Base-by-base conservation (phyloP, 2,329 filamentous ascomycete species). In the Aspergillus fumigatiaffinis region DNA sequence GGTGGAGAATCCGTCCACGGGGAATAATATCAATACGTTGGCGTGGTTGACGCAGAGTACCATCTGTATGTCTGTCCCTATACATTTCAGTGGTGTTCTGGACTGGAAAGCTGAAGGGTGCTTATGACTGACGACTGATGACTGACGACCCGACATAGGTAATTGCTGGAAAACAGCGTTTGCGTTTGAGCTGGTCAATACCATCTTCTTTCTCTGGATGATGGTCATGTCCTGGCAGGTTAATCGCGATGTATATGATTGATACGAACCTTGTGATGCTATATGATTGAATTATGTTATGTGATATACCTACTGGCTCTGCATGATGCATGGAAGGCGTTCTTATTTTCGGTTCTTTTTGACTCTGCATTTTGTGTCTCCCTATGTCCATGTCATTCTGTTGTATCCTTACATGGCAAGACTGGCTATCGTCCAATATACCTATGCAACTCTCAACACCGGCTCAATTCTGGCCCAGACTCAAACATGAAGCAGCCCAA, bases 191-290 rank as follows among this genome's bases (percentile, higher is more conserved):
- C 81, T 88, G 54, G 77, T 87, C 17, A 84, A 84, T 42, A 78
- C 79, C 1, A 79, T 87, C n/a, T 86, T 87, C 64, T 80, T 86
- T 66, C 68, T 87, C 23, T 88, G 84, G 82, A 86, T 87, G 83
- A 83, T 87, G 69, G 72, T 88, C 50, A 82, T 87, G 78, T 82
- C 80, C 5, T 80, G 76, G 70, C 80, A 84, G 66, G 83, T 86
- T 48, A 67, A 75, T 64, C 68, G 70, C 12, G 70, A 74, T 66
- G 66, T 70, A 47, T 63, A 64, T 59, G 54, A 63, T 49, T 64
- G 26, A 57, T 58, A 23, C 21, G 12, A 7, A 46, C 6, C 8
- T 26, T 47, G 3, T 17, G 42, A 46, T 23, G 21, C 41, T 20
- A 46, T 23, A 23, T 46, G 42, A 46, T 21, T 46, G 8, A 20